Base-by-base conservation (phyloP, 495 filamentous ascomycete species). In the Daldinia loculata region DNA sequence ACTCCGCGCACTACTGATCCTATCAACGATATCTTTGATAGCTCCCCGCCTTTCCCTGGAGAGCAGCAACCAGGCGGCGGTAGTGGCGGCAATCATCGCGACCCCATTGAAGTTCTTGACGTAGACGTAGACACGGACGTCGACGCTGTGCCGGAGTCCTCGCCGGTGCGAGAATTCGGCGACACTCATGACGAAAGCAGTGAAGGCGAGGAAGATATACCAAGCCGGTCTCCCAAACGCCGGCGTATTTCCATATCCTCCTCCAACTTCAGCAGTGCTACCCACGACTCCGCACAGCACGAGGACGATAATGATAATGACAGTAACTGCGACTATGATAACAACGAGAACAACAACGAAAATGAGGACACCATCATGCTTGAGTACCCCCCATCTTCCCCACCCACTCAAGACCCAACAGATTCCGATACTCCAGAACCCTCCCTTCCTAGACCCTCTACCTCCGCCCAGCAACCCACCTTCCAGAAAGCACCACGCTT, bases 401-500 rank as follows among this genome's bases (percentile, higher is more conserved):
- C 56, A 8, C 11, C 22, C 24, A 6, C 24, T 7, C 24, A n/a
- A 6, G 6, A 19, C 24, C 11, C 3, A 26, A 0, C 17, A 34
- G 51, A 55, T 48, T 8, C 15, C n/a, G 41, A 48, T 22, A 27
- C 19, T 1, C 55, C 14, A 14, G 55, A 26, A 39, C 30, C 34
- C 55, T 8, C 32, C 19, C 32, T 38, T 34, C 55, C 19, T 3
- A 24, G 34, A 24, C 55, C 19, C 1, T 34, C 55, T 6, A 38
- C 32, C 34, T 38, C 55, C 17, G 50, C 6, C 50, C 53, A 56
- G 17, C 53, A 79, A 41, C 77, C 81, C 1, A 72, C 69, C 3
- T 81, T 81, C 58, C 77, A 76, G 43, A 71, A 72, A 55, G 76
- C 77, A 1, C 82, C 81, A 17, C 79, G 79, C 43, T 84, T 84